These are phyloP conservation scores for Solanum hybrid DNA, from an alignment of 305 asterid species.

Conservation along the genomic window DNA sequence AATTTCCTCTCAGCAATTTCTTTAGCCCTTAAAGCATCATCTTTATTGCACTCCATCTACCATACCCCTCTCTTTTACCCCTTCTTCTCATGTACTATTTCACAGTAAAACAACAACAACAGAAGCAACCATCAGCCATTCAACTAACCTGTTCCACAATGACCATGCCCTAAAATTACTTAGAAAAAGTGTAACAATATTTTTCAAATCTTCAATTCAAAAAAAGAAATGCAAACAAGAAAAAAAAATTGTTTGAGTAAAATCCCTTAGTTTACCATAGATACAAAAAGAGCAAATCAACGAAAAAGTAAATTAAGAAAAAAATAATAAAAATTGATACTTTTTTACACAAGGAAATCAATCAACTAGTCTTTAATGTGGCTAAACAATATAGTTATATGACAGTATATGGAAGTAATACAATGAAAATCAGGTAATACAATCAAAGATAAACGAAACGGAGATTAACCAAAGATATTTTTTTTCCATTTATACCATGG, in stretches of 20 bases:
- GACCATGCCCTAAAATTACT: not conserved
- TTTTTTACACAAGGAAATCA: not conserved
- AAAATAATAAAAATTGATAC: not conserved
- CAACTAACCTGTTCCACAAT: not conserved
- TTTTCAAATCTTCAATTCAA: not conserved
- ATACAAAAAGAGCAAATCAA: not conserved
- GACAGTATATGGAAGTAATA: not conserved
- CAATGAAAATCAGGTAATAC: not conserved
- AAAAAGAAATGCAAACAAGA: not conserved
- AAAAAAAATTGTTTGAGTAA: not conserved
- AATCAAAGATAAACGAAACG: not conserved
- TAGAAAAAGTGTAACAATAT: not conserved
- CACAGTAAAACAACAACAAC: not conserved
- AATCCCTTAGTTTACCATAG: not conserved
- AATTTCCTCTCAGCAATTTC: conserved; percentile 60
- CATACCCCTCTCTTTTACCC: conserved; percentile 16
- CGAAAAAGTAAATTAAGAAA: not conserved
- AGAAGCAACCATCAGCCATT: not conserved
- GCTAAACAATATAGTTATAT: not conserved
- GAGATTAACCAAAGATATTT: not conserved
- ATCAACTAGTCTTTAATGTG: not conserved
- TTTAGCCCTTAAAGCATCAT: conserved; percentile 70
- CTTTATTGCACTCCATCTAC: conserved; percentile 83
- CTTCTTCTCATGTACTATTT: not conserved
- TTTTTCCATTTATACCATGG: not conserved